Evolutionary conservation across 2,329 filamentous ascomycete genomes (phyloP).

Genomic region (Botrytis deweyae): DNA sequence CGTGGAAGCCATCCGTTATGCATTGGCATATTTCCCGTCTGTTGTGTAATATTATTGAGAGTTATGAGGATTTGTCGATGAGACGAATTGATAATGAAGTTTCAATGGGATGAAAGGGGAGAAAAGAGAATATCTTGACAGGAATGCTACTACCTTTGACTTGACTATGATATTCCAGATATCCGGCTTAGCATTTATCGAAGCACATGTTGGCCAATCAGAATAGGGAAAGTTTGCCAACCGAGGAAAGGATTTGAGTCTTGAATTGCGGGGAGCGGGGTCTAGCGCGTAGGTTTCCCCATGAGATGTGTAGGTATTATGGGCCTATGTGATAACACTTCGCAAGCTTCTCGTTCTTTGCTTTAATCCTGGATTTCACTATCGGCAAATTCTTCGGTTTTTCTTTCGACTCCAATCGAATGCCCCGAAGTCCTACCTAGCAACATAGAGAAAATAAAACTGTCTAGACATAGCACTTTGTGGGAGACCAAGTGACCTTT

Average conservation of each 20-base stretch:
- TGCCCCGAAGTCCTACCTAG: background rate
- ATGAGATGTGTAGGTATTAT: background rate
- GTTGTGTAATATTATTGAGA: conserved; percentile 10
- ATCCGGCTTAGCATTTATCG: conserved; percentile 3
- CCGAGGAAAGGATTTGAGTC: background rate
- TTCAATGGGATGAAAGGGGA: background rate
- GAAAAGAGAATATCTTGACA: background rate
- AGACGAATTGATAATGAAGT: background rate
- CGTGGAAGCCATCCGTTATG: conserved; percentile 54
- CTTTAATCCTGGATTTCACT: background rate
- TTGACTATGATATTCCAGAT: background rate
- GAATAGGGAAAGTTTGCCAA: background rate
- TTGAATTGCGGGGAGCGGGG: conserved; percentile 9
- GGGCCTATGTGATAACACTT: background rate
- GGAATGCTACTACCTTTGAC: background rate
- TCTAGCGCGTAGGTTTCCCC: background rate
- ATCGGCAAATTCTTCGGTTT: background rate
- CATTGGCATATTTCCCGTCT: conserved; percentile 43
- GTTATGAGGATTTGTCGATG: background rate
- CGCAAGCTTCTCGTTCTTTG: background rate
- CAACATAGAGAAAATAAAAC: background rate
- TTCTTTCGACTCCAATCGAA: background rate
- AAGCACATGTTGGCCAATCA: background rate
- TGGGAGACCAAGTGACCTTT: background rate
- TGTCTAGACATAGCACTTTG: background rate